Evolutionary conservation across 108 stramenopile genomes (phyloP).

Genomic region (Bacterosira constricta): DNA sequence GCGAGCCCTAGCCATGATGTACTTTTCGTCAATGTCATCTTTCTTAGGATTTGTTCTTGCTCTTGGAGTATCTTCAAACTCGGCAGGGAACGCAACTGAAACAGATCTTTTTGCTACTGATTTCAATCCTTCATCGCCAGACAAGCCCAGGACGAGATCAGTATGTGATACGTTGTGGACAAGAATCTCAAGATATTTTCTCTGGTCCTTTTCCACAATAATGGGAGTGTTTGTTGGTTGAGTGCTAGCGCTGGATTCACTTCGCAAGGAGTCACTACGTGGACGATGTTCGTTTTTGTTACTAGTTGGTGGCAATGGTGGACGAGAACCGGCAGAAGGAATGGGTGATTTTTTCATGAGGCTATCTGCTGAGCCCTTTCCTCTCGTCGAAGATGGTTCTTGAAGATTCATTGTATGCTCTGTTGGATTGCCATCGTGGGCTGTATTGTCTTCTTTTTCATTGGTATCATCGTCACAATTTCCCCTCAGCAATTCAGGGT

Average conservation of each 20-base stretch:
- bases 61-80: conserved; percentile 5
- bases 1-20: conserved; percentile 68
- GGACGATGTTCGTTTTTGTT: conserved; percentile 22
- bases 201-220: conserved; percentile 8
- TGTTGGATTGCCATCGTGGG: neutral
- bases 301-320: neutral
- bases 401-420: neutral
- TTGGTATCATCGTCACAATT: neutral
- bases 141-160: conserved; percentile 84
- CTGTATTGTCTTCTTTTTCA: neutral
- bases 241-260: conserved; percentile 34
- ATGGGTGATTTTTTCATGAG: neutral
- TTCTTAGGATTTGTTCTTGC: too few species aligned
- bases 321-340: neutral
- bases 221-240: conserved; percentile 8
- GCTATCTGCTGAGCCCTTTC: neutral
- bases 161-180: conserved; percentile 96
- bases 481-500: neutral
- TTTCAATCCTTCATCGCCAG: conserved; percentile 21
- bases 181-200: conserved; percentile 75
- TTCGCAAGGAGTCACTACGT: conserved; percentile 39
- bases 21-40: conserved; percentile 46
- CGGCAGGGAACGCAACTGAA: neutral
- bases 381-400: neutral
- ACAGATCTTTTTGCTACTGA: neutral